A percentile compares a stretch with the other conserved stretches of the same genome.
phyloP scores from a whole-genome alignment of 768 basidiomycete species.

The Coprinopsis sp. region DNA sequence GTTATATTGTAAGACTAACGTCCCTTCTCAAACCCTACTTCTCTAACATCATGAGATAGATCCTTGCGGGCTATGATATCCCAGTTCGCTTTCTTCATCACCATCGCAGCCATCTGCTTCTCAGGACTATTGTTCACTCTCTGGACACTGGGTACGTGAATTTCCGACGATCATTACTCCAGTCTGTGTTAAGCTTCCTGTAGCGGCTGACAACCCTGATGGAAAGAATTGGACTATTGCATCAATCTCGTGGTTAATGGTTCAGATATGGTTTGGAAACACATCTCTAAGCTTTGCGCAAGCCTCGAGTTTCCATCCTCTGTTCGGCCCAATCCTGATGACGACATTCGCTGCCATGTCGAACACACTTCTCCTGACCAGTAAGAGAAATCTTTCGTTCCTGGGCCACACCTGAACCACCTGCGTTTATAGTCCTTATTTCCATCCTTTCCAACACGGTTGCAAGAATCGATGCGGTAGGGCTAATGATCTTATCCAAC shows the following conservation, averaged over 20 bases:
- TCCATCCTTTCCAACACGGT: conserved; percentile 91
- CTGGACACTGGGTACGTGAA: conserved; percentile 39
- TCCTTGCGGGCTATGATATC: conserved; percentile 79
- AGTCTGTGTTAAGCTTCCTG: conserved; percentile 4
- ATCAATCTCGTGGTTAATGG: conserved; percentile 77
- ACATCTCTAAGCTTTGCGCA: conserved; percentile 57
- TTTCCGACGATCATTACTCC: background rate
- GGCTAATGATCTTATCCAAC: conserved; percentile 13
- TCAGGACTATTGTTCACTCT: conserved; percentile 62
- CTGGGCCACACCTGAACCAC: background rate
- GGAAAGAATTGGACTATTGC: conserved; percentile 34
- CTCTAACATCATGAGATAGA: conserved; percentile 29
- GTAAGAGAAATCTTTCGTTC: conserved; percentile 35
- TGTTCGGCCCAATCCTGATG: conserved; percentile 80
- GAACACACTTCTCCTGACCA: conserved; percentile 76
- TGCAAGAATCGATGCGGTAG: conserved; percentile 66
- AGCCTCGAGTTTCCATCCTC: conserved; percentile 56
- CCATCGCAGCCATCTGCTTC: conserved; percentile 73
- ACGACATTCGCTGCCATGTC: conserved; percentile 73
- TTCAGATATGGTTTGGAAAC: conserved; percentile 85
- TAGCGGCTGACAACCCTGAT: conserved; percentile 26
- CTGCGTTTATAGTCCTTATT: conserved; percentile 54
- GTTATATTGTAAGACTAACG: conserved; percentile 58
- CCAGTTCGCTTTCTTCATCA: conserved; percentile 76
- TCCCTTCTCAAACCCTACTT: background rate